These are phyloP conservation scores for Hibiscus trionum DNA, from an alignment of 345 rosid species.

Conservation along the genomic window DNA sequence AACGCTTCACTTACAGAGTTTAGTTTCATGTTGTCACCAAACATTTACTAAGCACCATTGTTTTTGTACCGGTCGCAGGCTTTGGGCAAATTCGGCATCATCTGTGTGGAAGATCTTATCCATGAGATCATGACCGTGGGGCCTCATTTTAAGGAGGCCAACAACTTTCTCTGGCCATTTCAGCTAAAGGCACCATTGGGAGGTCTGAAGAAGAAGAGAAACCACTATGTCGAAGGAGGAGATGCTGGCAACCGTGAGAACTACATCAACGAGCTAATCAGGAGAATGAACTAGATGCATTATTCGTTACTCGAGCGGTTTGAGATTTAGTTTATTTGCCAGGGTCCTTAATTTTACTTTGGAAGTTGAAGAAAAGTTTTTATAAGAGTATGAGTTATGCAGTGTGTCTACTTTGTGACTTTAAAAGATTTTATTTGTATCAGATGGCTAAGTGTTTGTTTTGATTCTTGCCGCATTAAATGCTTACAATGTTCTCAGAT, in stretches of 20 bases:
- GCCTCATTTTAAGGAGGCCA: conserved; percentile 89
- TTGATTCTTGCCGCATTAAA: no score
- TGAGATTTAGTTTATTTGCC: not conserved
- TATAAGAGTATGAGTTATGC: not conserved
- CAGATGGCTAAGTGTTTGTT: no score
- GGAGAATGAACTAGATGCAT: not conserved
- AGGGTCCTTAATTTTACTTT: not conserved
- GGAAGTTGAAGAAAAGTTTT: not conserved
- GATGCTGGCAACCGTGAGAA: not conserved
- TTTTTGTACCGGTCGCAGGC: conserved; percentile 17
- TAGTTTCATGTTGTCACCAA: not conserved
- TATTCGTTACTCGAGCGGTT: not conserved
- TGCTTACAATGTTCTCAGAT: no score
- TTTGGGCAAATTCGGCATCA: conserved; percentile 66
- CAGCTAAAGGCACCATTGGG: conserved; percentile 58
- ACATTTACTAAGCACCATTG: not conserved
- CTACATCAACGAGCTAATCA: not conserved
- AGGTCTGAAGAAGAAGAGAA: not conserved
- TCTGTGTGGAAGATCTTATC: conserved; percentile 72
- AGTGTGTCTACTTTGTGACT: not conserved
- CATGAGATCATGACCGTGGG: conserved; percentile 90
- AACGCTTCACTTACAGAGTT: not conserved
- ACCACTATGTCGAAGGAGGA: not conserved
- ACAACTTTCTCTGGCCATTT: conserved; percentile 89
- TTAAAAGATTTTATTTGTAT: no score